These are phyloP conservation scores for Gentiana dahurica DNA, from an alignment of 257 asterid species.

Conservation along the genomic window DNA sequence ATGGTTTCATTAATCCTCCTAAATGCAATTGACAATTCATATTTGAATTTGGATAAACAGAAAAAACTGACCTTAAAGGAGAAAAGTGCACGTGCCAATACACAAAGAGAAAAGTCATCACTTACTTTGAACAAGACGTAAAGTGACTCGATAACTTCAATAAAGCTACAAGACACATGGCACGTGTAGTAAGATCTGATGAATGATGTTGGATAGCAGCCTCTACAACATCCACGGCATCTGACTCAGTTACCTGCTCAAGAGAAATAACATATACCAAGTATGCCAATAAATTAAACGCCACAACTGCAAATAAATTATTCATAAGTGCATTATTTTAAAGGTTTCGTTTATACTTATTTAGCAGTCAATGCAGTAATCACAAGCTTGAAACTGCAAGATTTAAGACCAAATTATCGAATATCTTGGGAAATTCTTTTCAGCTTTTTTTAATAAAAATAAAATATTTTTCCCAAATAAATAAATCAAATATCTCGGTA, in stretches of 20 bases:
- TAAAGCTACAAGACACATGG: slow-evolving; percentile 86
- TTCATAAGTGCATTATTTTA: background rate
- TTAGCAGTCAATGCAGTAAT: background rate
- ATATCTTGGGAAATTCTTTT: no score
- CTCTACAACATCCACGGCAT: slow-evolving; percentile 83
- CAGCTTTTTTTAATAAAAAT: no score
- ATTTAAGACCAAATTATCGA: no score
- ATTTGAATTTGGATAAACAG: slow-evolving; percentile 5
- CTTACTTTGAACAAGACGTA: slow-evolving; percentile 86
- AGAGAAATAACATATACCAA: slow-evolving; percentile 15
- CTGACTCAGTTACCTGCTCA: slow-evolving; percentile 86
- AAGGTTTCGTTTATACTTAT: background rate
- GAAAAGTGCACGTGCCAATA: no score
- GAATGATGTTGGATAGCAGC: slow-evolving; percentile 52
- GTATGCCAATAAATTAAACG: slow-evolving; percentile 9
- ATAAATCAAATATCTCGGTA: no score
- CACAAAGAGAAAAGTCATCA: slow-evolving; percentile 6
- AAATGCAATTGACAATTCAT: slow-evolving; percentile 5
- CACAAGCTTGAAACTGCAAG: no score
- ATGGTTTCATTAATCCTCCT: slow-evolving; percentile 72
- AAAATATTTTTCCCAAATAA: no score
- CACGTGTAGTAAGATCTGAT: slow-evolving; percentile 65
- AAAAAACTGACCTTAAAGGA: slow-evolving; percentile 4
- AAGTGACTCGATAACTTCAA: slow-evolving; percentile 87
- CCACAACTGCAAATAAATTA: slow-evolving; percentile 2